Conservation (phyloP, 192 early-diverging fungal species). For the Podila epicladia region DNA sequence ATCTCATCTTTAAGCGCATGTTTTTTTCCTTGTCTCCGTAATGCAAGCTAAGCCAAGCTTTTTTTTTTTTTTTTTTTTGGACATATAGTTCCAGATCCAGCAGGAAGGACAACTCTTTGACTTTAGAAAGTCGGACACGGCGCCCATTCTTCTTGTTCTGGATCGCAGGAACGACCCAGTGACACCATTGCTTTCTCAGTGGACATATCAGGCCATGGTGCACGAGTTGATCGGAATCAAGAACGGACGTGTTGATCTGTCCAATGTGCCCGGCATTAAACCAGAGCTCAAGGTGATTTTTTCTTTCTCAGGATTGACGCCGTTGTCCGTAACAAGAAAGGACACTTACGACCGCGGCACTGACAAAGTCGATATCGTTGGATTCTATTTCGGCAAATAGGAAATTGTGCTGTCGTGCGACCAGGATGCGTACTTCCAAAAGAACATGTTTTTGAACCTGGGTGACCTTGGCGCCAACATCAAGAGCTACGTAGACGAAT, state of each 20-base stretch:
- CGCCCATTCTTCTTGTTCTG: conserved; percentile 89
- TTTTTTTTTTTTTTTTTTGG: no score
- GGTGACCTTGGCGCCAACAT: conserved; percentile 95
- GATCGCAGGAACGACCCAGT: conserved; percentile 97
- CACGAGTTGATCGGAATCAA: conserved; percentile 94
- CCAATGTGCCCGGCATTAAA: conserved; percentile 80
- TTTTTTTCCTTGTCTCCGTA: not conserved
- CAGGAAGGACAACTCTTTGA: conserved; percentile 81
- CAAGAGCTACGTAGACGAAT: conserved; percentile 94
- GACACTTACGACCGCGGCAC: no score
- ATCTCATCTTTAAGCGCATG: not conserved
- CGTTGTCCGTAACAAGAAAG: no score
- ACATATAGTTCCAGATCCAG: conserved; percentile 79
- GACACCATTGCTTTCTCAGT: conserved; percentile 93
- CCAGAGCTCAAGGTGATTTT: conserved; percentile 79
- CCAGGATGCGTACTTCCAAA: conserved; percentile 93
- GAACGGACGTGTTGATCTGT: conserved; percentile 94
- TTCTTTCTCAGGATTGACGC: not conserved
- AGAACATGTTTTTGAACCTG: conserved; percentile 91
- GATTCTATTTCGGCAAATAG: conserved; percentile 31
- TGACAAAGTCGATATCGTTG: no score
- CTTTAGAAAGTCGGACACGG: conserved; percentile 80
- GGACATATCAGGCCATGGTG: conserved; percentile 99
- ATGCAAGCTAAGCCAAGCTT: not conserved
- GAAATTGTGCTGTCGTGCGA: conserved; percentile 93